Evolutionary conservation across 2,329 filamentous ascomycete species (phyloP), one percentile per base, ranked within the genome.

Genomic region (Gremmenia infestans): DNA sequence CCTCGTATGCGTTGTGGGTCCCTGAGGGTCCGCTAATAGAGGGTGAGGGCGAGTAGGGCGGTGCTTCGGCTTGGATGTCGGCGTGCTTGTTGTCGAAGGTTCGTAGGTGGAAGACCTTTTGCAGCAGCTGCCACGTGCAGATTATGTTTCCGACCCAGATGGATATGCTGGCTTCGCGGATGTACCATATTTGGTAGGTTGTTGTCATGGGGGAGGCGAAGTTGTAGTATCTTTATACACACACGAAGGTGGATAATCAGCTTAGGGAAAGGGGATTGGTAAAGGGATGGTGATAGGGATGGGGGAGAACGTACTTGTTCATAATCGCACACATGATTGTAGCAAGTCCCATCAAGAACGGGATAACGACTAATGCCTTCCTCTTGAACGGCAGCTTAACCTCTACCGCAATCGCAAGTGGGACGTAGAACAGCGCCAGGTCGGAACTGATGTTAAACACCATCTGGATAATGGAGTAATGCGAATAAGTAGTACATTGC

Each of bases 401-500:
- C 14, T 65, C 65, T 36, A 73, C 52, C 7, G 77, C 67, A 32
- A 75, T 65, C 2, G 73, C 73, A 50, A 77, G 73, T 1, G 76
- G 74, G 60, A 84, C 74, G 0, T 80, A 77, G 14, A 85, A 76
- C 59, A 85, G 81, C 67, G 78, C 73, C 2, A 83, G 25, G 57
- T 85, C 82, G 22, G 80, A 82, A 2, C 77, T 76, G 47, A 85
- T 78, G 60, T 85, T 85, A 64, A 85, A 76, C 3, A 74, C 71
- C 14, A 79, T 77, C 57, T 84, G 81, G 9, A 80, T 77, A 50
- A 83, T 81, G 14, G 81, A 76, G 61, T 82, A 83, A 61, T 81
- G 73, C 22, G 77, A 73, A 3, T 79, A 76, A 0, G 80, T 80
- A 1, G 80, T 78, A 63, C 81, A 84, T 72, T 84, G 79, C 1